Base-by-base conservation (phyloP, 169 alveolate genomes). In the Cytauxzoon felis region DNA sequence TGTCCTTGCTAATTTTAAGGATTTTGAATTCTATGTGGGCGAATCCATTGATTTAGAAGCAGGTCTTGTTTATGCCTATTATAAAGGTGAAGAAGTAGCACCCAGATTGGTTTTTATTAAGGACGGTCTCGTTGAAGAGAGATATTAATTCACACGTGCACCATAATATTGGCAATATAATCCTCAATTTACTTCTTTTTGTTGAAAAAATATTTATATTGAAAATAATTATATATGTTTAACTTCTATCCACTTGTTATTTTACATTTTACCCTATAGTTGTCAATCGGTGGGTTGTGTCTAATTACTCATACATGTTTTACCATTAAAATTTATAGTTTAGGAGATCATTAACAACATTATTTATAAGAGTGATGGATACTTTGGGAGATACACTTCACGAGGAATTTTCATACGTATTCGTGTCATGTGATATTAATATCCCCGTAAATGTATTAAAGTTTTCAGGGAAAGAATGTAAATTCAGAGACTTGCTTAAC, bases 41-140 rank as follows among this genome's bases (percentile, higher is more conserved):
- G 96, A 93, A 70, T 88, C 95, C 50, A 87, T 88, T 27, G 96
- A 94, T 60, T 81, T 84, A 68, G 97, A 94, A 78, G 95, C 94
- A 18, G 89, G 90, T 21, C 49, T 94, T 47, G 87, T 91, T 58
- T 87, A 91, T 65, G 92, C 94, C 32, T 93, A 93, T 86, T 94
- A 93, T 89, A 90, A 93, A 56, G 98, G 94, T 43, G 98, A 92
- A 50, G 96, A 93, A 69, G 82, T 89, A 18, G 83, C 97, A 32
- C 97, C 98, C 29, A 82, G 96, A 36, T 90, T 93, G 71, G 90
- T 93, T 38, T 94, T 89, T 88, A 67, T 94, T 79, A 73, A 86
- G 64, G 97, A 94, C 54, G 96, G 95, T 24, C 81, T 93, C 50
- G 88, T 80, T 64, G 97, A 93, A 66, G 97, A 89, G 72, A 87